These are phyloP conservation scores for Trametes cinnabarina DNA, from an alignment of 768 basidiomycete species.

Conservation along the genomic window DNA sequence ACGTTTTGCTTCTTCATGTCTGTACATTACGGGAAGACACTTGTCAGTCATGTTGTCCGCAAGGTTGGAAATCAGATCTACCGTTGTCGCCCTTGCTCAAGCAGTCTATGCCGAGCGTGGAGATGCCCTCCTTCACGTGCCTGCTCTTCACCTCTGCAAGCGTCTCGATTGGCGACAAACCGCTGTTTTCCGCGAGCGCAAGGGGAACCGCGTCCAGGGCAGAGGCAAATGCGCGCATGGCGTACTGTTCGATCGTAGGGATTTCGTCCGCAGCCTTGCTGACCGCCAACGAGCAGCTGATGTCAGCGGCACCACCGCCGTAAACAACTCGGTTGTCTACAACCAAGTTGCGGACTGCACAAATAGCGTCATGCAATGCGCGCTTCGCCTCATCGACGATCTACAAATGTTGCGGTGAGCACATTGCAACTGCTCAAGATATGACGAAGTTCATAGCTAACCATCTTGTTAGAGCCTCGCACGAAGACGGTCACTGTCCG, in stretches of 20 bases:
- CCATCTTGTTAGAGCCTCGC: constrained; percentile 99
- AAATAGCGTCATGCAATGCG: constrained; percentile 95
- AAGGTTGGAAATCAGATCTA: constrained; percentile 33
- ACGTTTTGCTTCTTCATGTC: constrained; percentile 99
- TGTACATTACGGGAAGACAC: constrained; percentile 34
- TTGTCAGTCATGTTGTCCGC: not conserved
- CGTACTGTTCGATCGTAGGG: constrained; percentile 97
- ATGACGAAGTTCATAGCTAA: constrained; percentile 30
- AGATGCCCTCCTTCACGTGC: constrained; percentile 83
- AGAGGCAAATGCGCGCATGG: constrained; percentile 98
- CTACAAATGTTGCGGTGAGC: constrained; percentile 40
- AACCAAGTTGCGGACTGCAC: constrained; percentile 93
- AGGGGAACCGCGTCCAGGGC: constrained; percentile 95
- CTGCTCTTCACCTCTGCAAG: constrained; percentile 93
- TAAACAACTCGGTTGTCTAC: constrained; percentile 97
- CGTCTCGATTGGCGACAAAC: constrained; percentile 93
- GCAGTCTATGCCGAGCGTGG: constrained; percentile 92
- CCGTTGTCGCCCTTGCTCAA: constrained; percentile 83
- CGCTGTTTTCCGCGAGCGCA: constrained; percentile 97
- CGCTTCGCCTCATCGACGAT: constrained; percentile 99
- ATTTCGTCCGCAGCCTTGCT: constrained; percentile 96
- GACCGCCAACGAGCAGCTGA: constrained; percentile 91
- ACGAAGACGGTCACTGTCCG: constrained; percentile 97
- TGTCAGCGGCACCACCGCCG: constrained; percentile 97
- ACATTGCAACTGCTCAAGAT: too few relatives aligned